These are phyloP conservation scores for Paramecium caudatum DNA, from an alignment of 73 alveolate genomes.

Conservation along the genomic window DNA sequence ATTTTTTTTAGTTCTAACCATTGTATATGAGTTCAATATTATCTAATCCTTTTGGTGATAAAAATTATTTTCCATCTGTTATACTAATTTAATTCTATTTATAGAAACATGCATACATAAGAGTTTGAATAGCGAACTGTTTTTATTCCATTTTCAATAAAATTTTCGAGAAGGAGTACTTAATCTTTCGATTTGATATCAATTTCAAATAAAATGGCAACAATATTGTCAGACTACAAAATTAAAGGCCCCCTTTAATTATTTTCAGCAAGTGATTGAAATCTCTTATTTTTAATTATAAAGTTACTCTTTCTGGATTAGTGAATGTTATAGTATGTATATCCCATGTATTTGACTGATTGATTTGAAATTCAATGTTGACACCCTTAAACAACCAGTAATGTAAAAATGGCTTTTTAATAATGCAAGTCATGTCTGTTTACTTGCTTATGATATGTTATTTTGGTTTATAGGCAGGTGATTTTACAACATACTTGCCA, in stretches of 20 bases:
- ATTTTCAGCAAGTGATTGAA: constrained; percentile 5
- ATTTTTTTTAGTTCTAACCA: background rate
- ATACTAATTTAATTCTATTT: constrained; percentile 66
- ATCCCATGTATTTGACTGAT: constrained; percentile 65
- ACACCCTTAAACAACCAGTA: constrained; percentile 70
- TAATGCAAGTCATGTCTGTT: constrained; percentile 47
- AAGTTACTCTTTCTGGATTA: constrained; percentile 67
- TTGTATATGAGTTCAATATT: background rate
- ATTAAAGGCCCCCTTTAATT: constrained; percentile 69
- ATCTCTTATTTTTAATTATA: background rate
- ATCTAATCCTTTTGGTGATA: background rate
- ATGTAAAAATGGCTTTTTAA: constrained; percentile 72
- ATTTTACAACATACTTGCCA: constrained; percentile 70
- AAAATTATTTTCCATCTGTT: background rate
- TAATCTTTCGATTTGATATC: constrained; percentile 48
- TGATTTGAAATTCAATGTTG: constrained; percentile 43
- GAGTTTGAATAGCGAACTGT: constrained; percentile 22
- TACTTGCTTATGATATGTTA: background rate
- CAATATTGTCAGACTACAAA: constrained; percentile 49
- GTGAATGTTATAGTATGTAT: constrained; percentile 71
- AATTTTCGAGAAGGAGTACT: constrained; percentile 29
- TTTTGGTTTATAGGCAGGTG: constrained; percentile 70
- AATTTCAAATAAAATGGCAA: constrained; percentile 31
- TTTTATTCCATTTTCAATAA: constrained; percentile 54
- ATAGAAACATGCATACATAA: background rate